phyloP scores from a whole-genome alignment of 306 rosid species.

The Lagenaria siceraria region DNA sequence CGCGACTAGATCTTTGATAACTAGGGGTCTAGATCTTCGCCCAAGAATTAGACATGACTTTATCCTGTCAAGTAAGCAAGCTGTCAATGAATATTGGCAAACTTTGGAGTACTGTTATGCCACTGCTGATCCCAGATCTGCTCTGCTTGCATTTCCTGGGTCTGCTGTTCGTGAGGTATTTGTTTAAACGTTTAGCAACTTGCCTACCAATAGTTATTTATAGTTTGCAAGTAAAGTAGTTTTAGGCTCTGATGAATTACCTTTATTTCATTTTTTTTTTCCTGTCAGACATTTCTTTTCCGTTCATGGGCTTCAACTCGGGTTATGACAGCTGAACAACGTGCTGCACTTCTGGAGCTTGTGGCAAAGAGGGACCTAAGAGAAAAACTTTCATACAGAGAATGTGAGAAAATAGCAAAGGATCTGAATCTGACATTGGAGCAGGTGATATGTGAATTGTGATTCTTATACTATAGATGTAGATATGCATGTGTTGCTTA shows the following conservation, averaged over 20 bases:
- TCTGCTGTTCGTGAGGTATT: constrained; percentile 76
- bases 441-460: constrained; percentile 43
- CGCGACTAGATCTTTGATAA: constrained; percentile 38
- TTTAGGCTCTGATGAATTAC: not conserved
- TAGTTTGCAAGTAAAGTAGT: not conserved
- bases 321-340: constrained; percentile 82
- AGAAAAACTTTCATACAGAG: constrained; percentile 53
- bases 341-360: constrained; percentile 53
- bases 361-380: constrained; percentile 33
- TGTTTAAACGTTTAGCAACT: not conserved
- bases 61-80: constrained; percentile 54
- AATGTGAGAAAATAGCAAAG: constrained; percentile 70
- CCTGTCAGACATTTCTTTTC: constrained; percentile 41
- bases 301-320: constrained; percentile 77
- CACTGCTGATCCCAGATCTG: constrained; percentile 66
- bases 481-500: not conserved
- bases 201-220: not conserved
- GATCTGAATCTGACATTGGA: constrained; percentile 71
- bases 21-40: constrained; percentile 58
- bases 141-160: constrained; percentile 88
- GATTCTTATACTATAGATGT: not conserved
- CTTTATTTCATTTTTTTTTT: not conserved
- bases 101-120: constrained; percentile 81
- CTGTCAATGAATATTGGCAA: constrained; percentile 85
- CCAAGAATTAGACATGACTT: constrained; percentile 97